Evolutionary conservation across 2,329 filamentous ascomycete genomes (phyloP), one percentile per base, ranked within the genome.

Genomic region (Nigrospora oryzae): DNA sequence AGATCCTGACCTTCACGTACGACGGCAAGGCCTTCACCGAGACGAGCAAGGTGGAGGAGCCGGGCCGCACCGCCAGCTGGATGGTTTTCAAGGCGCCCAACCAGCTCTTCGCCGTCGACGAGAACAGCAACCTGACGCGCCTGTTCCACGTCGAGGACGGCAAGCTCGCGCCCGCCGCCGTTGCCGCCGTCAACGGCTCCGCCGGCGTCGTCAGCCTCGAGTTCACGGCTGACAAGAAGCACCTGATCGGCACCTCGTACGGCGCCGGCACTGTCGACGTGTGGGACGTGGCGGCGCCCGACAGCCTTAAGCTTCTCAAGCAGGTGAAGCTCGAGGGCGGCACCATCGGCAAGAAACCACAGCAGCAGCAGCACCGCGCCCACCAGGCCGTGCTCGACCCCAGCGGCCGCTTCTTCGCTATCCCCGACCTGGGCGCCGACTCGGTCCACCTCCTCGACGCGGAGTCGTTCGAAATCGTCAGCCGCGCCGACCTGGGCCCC

Each of bases 361-460:
- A 46, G 4, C 61, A 64, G 47, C 48, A 40, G 2, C 46, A 40
- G 8, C 56, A 62, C 47, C 62, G 69, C 44, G 68, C 73, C 23
- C 74, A 77, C 55, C 69, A 76, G 59, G 61, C 66, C 11, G 56
- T 71, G 19, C 61, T 70, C 11, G 72, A 77, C 49, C 71, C 71
- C 8, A 66, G 65, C 3, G 73, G 73, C 28, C 65, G 66, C 40
- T 77, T 63, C 61, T 73, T 74, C 52, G 61, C 67, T 45, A 62
- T 73, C 44, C 68, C 67, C 47, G 70, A 77, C 51, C 66, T 77
- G 11, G 74, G 72, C 48, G 68, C 65, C 31, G 71, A 77, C 58
- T 55, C 59, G n/a, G 51, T 77, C 32, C 51, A 72, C 33, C 52
- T 76, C 44, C 56, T 76, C 33, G 69, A 75, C 61, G 59, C 64